These are phyloP conservation scores for Starmerella cellae DNA, from an alignment of 805 yeast species.

Conservation along the genomic window DNA sequence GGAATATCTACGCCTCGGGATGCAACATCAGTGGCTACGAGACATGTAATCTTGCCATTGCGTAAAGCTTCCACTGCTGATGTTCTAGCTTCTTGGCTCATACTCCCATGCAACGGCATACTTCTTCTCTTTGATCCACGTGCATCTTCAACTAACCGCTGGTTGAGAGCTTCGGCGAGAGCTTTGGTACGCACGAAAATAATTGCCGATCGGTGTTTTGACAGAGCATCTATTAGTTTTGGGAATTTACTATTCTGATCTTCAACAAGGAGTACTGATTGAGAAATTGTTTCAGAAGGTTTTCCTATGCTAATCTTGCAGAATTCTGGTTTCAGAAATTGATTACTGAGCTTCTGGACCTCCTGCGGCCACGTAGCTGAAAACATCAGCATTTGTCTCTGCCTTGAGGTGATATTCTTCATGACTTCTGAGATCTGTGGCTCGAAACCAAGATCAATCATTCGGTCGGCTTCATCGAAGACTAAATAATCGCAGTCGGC, in stretches of 20 bases:
- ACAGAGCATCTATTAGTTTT: slow-evolving; percentile 26
- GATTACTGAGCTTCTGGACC: slow-evolving; percentile 52
- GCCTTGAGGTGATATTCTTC: slow-evolving; percentile 30
- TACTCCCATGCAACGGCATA: slow-evolving; percentile 72
- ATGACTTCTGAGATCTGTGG: slow-evolving; percentile 55
- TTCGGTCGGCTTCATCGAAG: slow-evolving; percentile 89
- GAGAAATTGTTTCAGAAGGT: slow-evolving; percentile 34
- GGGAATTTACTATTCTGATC: neutral
- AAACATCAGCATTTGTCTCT: slow-evolving; percentile 70
- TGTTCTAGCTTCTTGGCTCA: slow-evolving; percentile 75
- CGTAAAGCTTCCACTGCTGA: slow-evolving; percentile 51
- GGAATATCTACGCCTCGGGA: slow-evolving; percentile 94
- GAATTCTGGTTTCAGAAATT: slow-evolving; percentile 52
- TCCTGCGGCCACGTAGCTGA: slow-evolving; percentile 83
- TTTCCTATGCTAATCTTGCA: slow-evolving; percentile 35
- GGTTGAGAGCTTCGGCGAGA: slow-evolving; percentile 42
- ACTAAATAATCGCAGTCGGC: slow-evolving; percentile 53
- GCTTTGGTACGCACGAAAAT: slow-evolving; percentile 69
- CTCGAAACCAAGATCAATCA: slow-evolving; percentile 93
- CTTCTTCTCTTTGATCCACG: slow-evolving; percentile 36
- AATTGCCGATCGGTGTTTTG: slow-evolving; percentile 37
- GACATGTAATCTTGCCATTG: slow-evolving; percentile 40
- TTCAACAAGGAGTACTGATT: slow-evolving; percentile 43
- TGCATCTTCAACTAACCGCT: slow-evolving; percentile 39
- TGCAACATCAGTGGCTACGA: slow-evolving; percentile 90